phyloP scores from a whole-genome alignment of 139 green algal genomes.

The Chlorella sp. region DNA sequence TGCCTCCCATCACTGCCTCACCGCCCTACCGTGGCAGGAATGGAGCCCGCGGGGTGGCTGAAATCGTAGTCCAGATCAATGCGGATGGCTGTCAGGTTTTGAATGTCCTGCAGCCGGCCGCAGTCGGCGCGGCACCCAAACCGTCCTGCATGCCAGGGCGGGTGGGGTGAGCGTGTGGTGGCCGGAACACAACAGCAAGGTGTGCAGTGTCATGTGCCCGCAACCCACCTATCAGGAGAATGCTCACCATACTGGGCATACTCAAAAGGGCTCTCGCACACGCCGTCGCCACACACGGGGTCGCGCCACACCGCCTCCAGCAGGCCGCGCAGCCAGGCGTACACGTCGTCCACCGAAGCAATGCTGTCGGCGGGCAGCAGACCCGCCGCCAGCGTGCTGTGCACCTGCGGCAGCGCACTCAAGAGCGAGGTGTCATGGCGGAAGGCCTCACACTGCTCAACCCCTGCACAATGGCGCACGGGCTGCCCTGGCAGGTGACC shows the following conservation, averaged over 20 bases:
- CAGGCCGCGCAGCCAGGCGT: slow-evolving; percentile 65
- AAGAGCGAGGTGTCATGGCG: too few species aligned
- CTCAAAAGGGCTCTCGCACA: slow-evolving; percentile 86
- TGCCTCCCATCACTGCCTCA: too few species aligned
- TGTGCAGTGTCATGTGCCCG: too few species aligned
- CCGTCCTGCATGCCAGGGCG: slow-evolving; percentile 18
- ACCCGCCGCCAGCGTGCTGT: slow-evolving; percentile 65
- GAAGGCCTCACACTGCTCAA: too few species aligned
- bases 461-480: too few species aligned
- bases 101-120: slow-evolving; percentile 76
- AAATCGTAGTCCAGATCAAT: slow-evolving; percentile 84
- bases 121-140: slow-evolving; percentile 91
- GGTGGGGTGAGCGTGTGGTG: too few species aligned
- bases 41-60: slow-evolving; percentile 69
- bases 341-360: slow-evolving; percentile 64
- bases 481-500: too few species aligned
- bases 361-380: slow-evolving; percentile 49
- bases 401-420: slow-evolving; percentile 41
- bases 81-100: slow-evolving; percentile 76
- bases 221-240: too few species aligned
- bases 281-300: slow-evolving; percentile 83
- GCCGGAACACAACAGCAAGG: too few species aligned
- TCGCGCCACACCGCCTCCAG: slow-evolving; percentile 80
- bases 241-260: slow-evolving; percentile 74
- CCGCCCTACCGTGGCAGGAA: slow-evolving; percentile 61